Evolutionary conservation across 75 land plant species (phyloP).

Genomic region (Pinus tabuliformis): DNA sequence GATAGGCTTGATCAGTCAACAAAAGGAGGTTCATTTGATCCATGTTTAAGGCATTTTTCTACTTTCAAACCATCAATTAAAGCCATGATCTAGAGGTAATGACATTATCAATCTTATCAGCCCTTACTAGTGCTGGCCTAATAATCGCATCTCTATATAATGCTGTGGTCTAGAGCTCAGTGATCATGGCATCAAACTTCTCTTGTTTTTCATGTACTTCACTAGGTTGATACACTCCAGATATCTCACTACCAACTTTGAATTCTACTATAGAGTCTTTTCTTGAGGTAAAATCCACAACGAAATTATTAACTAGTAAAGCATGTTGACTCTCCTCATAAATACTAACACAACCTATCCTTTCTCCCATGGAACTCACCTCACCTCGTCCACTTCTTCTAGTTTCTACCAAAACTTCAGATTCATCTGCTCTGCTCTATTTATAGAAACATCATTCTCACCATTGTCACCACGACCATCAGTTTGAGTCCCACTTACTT

Average conservation of each 20-base stretch:
- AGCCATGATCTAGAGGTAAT: background rate
- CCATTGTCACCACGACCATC: slow-evolving; percentile 19
- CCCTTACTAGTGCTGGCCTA: background rate
- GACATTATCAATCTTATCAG: background rate
- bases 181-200: background rate
- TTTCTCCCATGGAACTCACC: slow-evolving; percentile 6
- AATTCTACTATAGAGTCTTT: slow-evolving; percentile 1
- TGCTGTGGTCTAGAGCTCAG: background rate
- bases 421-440: slow-evolving; percentile 29
- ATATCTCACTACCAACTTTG: slow-evolving; percentile 5
- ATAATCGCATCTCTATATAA: background rate
- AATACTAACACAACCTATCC: slow-evolving; percentile 1
- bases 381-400: slow-evolving; percentile 10
- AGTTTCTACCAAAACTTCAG: slow-evolving; percentile 23
- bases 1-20: too few species aligned
- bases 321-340: slow-evolving; percentile 12
- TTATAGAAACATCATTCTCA: slow-evolving; percentile 21
- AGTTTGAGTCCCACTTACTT: slow-evolving; percentile 10
- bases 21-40: too few species aligned
- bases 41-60: too few species aligned
- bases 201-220: slow-evolving; percentile 5
- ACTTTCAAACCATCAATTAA: too few species aligned
- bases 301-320: background rate
- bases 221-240: slow-evolving; percentile 9
- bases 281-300: slow-evolving; percentile 1